Evolutionary conservation across 495 filamentous ascomycete species (phyloP), one percentile per base, ranked within the genome.

Genomic region (Trichoderma erinaceum): DNA sequence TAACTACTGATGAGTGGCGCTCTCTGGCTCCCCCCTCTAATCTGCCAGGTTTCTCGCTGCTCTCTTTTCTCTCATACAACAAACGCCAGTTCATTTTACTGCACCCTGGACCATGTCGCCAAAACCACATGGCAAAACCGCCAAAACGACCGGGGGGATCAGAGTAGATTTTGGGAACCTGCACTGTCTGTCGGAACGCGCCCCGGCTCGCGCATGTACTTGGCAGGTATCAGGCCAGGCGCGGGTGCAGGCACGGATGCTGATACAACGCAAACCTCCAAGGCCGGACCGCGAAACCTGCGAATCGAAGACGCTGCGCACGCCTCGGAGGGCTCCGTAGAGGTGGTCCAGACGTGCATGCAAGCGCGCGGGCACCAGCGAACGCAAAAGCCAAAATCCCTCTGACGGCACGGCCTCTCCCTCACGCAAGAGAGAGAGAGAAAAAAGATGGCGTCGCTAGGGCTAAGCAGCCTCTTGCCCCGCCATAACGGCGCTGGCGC

Each of bases 401-500:
- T 61, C 56, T 61, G 56, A 27, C 56, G 56, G 56, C 50, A 13
- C 56, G 56, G 56, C 50, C 21, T 12, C 25, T 13, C 13, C 23
- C 56, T 61, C 56, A 12, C 27, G 12, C 11, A 27, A 5, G 56
- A 27, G 15, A 16, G 23, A 16, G 23, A 29, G 50, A 32, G 7
- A 38, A 38, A 32, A 38, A 38, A 38, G 23, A 61, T 61, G 56
- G 56, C 56, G 56, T 61, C 56, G 56, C 56, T 61, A 61, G 56
- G 56, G 56, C 56, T 61, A 61, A 61, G 56, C 56, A 61, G 56
- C 56, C 56, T 61, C 56, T 46, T 61, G 56, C 56, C 56, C 56
- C 56, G 56, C 56, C 56, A 61, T 29, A 61, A 61, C 56, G 56
- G 56, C 56, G 56, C 56, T 61, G 56, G 56, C 56, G 56, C n/a